phyloP scores from a whole-genome alignment of 495 filamentous ascomycete species.

The Glarea lozoyensis region DNA sequence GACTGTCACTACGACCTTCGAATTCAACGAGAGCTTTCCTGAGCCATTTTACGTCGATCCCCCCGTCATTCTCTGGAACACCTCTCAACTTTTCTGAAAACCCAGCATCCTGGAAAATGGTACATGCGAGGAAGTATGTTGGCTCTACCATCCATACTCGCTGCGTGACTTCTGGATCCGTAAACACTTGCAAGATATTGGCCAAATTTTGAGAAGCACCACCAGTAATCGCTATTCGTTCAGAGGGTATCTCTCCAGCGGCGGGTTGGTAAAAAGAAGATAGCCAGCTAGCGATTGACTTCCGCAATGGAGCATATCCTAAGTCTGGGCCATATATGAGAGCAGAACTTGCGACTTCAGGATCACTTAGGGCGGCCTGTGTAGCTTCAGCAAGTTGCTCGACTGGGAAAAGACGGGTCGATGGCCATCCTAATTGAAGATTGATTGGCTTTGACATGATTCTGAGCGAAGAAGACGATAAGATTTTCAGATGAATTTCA shows the following conservation, averaged over 20 bases:
- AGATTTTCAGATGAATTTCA: too few relatives aligned
- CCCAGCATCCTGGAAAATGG: slow-evolving; percentile 70
- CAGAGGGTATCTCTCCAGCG: slow-evolving; percentile 25
- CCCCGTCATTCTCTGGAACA: slow-evolving; percentile 66
- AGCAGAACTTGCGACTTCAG: slow-evolving; percentile 42
- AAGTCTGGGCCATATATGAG: slow-evolving; percentile 73
- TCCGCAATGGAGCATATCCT: slow-evolving; percentile 58
- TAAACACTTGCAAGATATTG: slow-evolving; percentile 61
- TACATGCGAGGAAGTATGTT: slow-evolving; percentile 68
- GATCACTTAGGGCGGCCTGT: slow-evolving; percentile 44
- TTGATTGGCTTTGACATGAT: slow-evolving; percentile 54
- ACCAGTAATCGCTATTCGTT: slow-evolving; percentile 71
- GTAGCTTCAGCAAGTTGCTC: slow-evolving; percentile 46
- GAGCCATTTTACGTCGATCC: slow-evolving; percentile 57
- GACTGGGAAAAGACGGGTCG: slow-evolving; percentile 57
- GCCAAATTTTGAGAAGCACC: slow-evolving; percentile 72
- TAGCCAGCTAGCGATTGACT: slow-evolving; percentile 61
- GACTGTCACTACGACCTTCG: too few relatives aligned
- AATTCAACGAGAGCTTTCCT: slow-evolving; percentile 19
- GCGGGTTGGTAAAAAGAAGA: slow-evolving; percentile 48
- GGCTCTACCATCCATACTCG: slow-evolving; percentile 74
- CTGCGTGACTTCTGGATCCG: slow-evolving; percentile 73
- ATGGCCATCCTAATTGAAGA: slow-evolving; percentile 64
- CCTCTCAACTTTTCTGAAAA: slow-evolving; percentile 57
- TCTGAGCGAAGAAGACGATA: too few relatives aligned